Evolutionary conservation across 2,329 filamentous ascomycete species (phyloP), one percentile per base, ranked within the genome.

Genomic region (Penicillium crustosum): DNA sequence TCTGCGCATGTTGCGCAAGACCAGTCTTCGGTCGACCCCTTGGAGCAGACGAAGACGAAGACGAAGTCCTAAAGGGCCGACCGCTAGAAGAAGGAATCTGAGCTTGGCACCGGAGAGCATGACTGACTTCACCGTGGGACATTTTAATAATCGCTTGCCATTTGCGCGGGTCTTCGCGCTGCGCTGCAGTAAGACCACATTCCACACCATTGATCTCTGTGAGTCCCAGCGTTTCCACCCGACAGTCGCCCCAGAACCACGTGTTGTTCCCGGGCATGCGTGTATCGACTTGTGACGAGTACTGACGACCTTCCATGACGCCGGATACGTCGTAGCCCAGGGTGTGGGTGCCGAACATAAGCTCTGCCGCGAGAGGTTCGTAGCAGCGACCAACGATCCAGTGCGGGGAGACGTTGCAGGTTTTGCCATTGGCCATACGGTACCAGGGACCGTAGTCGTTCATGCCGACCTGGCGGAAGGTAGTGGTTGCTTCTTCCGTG

Each of bases 171-270:
- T 82, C 29, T 13, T 57, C 73, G 8, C 81, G 75, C 8, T 76
- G 68, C 0, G 72, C 73, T 52, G 82, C 79, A 41, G 76, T 78
- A 21, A 72, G 70, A 0, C 81, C 77, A 6, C 83, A 78, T 31
- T 83, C 81, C 1, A 79, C 65, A 1, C 81, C 81, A 59, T 86
- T 86, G 38, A 86, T 69, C 3, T 79, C 79, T 29, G 80, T 78
- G 6, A 87, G 65, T 29, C 82, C 82, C 0, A 87, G 76, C 0
- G 83, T 81, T 48, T 86, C 80, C 0, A 80, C 79, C 1, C 85
- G 78, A 23, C 76, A 76, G 52, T 87, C 83, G 0, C 78, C 83
- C 80, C 82, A 85, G 67, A 81, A 84, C 83, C 83, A 87, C 0
- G 72, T 70, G 27, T 78, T 76, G 15, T 73, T 77, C 1, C 65